phyloP scores from a whole-genome alignment of 2,329 filamentous ascomycete genomes.

The Verticillium albo-atrum region DNA sequence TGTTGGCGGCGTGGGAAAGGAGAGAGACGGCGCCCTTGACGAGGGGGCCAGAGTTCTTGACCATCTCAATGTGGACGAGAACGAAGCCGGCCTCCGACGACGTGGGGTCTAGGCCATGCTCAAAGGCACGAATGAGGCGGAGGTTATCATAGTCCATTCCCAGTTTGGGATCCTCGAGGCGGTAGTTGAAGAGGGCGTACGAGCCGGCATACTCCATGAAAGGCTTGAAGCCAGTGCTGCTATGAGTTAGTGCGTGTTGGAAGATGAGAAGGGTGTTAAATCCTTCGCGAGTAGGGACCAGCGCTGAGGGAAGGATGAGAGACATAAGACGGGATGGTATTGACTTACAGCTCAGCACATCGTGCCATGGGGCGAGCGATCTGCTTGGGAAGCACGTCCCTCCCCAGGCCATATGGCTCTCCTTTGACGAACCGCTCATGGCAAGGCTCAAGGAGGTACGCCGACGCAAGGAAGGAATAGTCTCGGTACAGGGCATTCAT shows the following conservation, averaged over 20 bases:
- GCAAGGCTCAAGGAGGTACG: constrained; percentile 88
- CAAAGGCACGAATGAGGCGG: constrained; percentile 84
- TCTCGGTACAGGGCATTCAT: constrained; percentile 88
- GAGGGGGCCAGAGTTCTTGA: constrained; percentile 74
- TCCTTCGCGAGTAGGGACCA: not conserved
- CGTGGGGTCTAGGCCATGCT: constrained; percentile 77
- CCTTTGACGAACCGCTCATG: constrained; percentile 69
- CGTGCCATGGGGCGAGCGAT: constrained; percentile 79
- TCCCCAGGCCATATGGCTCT: constrained; percentile 72
- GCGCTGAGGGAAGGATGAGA: not conserved
- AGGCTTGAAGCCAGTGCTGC: constrained; percentile 69
- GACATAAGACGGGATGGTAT: not conserved
- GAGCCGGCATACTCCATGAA: constrained; percentile 83
- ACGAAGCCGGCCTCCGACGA: constrained; percentile 95
- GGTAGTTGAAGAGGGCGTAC: constrained; percentile 67
- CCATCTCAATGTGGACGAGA: constrained; percentile 95
- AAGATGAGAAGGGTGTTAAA: not conserved
- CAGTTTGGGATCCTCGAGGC: constrained; percentile 47
- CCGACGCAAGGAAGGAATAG: constrained; percentile 86
- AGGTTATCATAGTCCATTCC: constrained; percentile 64
- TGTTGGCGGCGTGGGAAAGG: constrained; percentile 50
- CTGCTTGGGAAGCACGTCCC: constrained; percentile 66
- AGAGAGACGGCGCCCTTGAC: constrained; percentile 68
- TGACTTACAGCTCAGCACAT: constrained; percentile 77
- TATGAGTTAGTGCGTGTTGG: not conserved